phyloP scores from a whole-genome alignment of 345 rosid species.

The Citrus trifoliata region DNA sequence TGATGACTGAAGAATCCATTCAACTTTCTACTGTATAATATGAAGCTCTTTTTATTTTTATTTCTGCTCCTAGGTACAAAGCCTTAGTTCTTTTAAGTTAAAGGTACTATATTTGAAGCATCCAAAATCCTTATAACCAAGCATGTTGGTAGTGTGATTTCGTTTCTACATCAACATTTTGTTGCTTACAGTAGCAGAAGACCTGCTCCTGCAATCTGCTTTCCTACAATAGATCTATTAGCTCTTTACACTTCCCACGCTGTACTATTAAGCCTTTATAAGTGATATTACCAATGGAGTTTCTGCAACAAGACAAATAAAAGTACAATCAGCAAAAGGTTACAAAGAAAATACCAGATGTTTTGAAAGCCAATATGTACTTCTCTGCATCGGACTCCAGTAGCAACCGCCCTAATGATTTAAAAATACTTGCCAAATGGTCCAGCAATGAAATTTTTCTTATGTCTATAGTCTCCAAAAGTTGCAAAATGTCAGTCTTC shows the following conservation, averaged over 20 bases:
- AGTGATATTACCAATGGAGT: background rate
- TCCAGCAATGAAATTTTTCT: conserved; percentile 42
- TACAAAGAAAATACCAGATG: conserved; percentile 41
- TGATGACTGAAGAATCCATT: background rate
- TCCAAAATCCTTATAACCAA: background rate
- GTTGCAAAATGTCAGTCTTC: conserved; percentile 47
- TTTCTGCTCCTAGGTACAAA: background rate
- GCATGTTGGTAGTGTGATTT: background rate
- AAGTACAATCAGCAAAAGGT: background rate
- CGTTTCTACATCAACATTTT: background rate
- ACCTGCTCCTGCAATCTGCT: background rate
- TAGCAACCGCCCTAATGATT: conserved; percentile 57
- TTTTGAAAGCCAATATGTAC: conserved; percentile 47
- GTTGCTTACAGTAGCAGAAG: background rate
- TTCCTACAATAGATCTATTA: background rate
- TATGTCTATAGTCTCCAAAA: conserved; percentile 60
- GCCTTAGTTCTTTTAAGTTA: background rate
- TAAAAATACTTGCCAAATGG: conserved; percentile 42
- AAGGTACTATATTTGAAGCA: background rate
- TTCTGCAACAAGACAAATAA: conserved; percentile 1
- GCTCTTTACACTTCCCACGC: background rate
- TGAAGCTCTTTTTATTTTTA: background rate
- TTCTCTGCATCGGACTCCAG: conserved; percentile 51
- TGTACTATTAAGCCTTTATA: background rate
- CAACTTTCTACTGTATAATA: background rate